phyloP scores from a whole-genome alignment of 768 basidiomycete genomes.

The Artomyces pyxidatus region DNA sequence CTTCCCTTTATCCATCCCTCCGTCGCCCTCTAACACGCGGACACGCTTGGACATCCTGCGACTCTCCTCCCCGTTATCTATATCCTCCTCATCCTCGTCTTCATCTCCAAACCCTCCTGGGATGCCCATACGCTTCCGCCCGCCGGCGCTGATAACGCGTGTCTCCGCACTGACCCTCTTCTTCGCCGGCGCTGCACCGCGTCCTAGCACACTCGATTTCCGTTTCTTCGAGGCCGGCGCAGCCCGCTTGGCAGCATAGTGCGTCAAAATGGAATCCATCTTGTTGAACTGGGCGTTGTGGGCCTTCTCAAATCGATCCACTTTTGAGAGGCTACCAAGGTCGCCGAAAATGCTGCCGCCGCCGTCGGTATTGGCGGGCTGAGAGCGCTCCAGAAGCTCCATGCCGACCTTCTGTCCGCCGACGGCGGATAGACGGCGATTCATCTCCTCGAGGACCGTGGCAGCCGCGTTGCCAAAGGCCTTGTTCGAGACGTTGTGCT shows the following conservation, averaged over 20 bases:
- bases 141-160: constrained; percentile 40
- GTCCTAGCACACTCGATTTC: constrained; percentile 46
- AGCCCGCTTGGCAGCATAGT: constrained; percentile 38
- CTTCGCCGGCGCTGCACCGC: constrained; percentile 20
- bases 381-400: constrained; percentile 32
- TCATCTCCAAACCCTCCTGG: constrained; percentile 56
- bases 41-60: constrained; percentile 39
- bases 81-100: constrained; percentile 34
- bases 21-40: constrained; percentile 28
- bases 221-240: constrained; percentile 27
- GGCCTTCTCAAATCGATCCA: constrained; percentile 41
- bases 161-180: constrained; percentile 29
- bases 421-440: constrained; percentile 52
- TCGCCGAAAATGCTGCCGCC: constrained; percentile 1
- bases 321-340: constrained; percentile 1
- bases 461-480: constrained; percentile 60
- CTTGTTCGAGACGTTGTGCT: constrained; percentile 51
- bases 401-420: constrained; percentile 43
- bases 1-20: constrained; percentile 25
- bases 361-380: neutral
- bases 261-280: constrained; percentile 68
- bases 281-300: constrained; percentile 62
- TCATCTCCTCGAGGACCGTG: constrained; percentile 79
- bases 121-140: constrained; percentile 33
- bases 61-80: constrained; percentile 27